Conservation (phyloP, 345 rosid species). For the Brassica rapa region DNA sequence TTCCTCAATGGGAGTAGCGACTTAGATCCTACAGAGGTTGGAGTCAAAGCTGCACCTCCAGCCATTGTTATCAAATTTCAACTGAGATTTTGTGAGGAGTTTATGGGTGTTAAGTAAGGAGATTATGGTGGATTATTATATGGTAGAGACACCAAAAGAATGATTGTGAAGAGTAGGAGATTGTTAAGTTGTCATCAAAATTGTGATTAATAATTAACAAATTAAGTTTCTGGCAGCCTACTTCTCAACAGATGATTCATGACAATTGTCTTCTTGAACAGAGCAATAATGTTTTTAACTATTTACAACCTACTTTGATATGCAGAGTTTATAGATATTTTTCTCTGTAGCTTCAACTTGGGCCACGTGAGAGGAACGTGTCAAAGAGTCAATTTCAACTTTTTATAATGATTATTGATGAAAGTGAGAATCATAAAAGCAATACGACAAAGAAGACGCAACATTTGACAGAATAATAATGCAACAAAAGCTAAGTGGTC, state of each 20-base stretch:
- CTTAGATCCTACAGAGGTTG: constrained; percentile 50
- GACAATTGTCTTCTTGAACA: constrained; percentile 59
- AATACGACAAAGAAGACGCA: constrained; percentile 31
- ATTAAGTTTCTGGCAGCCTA: constrained; percentile 50
- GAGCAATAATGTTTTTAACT: background rate
- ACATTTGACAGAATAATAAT: constrained; percentile 30
- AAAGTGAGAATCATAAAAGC: constrained; percentile 21
- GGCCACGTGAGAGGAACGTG: constrained; percentile 38
- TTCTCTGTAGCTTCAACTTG: constrained; percentile 2
- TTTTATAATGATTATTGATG: constrained; percentile 9
- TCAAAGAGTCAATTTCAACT: constrained; percentile 24
- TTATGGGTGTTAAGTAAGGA: constrained; percentile 59
- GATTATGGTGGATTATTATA: constrained; percentile 46
- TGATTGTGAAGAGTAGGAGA: constrained; percentile 74
- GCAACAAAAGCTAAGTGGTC: constrained; percentile 12
- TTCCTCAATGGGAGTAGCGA: constrained; percentile 44
- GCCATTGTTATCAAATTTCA: constrained; percentile 48
- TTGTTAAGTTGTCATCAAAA: constrained; percentile 70
- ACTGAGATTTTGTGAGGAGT: constrained; percentile 16
- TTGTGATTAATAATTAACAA: constrained; percentile 38
- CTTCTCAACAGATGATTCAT: constrained; percentile 60
- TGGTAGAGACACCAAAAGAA: constrained; percentile 59
- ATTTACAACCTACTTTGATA: background rate
- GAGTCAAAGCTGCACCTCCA: constrained; percentile 53
- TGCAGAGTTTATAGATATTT: background rate